Evolutionary conservation across 257 asterid species (phyloP).

Genomic region (Phtheirospermum japonicum): DNA sequence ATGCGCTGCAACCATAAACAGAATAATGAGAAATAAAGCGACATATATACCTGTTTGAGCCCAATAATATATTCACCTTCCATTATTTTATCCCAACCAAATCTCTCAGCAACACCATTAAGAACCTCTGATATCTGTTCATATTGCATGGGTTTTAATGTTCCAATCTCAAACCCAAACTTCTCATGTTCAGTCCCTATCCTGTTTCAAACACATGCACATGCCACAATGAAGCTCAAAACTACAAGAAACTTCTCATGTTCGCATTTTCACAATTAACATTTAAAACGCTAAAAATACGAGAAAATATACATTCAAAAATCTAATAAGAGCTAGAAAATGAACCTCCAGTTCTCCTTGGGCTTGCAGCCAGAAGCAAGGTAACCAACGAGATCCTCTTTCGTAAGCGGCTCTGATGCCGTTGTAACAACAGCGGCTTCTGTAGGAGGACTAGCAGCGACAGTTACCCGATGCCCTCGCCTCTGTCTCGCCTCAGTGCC

Average conservation of each 20-base stretch:
- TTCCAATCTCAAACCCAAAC: conserved; percentile 82
- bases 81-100: conserved; percentile 97
- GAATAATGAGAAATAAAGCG: conserved; percentile 1
- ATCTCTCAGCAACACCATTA: conserved; percentile 83
- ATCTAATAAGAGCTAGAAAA: conserved; percentile 44
- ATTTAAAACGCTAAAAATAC: too few species aligned
- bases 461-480: conserved; percentile 46
- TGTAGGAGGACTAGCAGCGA: conserved; percentile 97
- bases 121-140: conserved; percentile 88
- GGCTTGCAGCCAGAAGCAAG: conserved; percentile 98
- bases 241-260: too few species aligned
- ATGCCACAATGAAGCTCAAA: background rate
- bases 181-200: conserved; percentile 99
- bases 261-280: too few species aligned
- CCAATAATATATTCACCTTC: conserved; percentile 91
- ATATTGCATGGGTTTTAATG: conserved; percentile 81
- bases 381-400: conserved; percentile 77
- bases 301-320: conserved; percentile 29
- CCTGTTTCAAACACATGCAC: conserved; percentile 42
- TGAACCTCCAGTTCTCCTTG: conserved; percentile 95
- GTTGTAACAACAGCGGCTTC: conserved; percentile 82
- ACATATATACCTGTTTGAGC: conserved; percentile 81
- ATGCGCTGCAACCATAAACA: background rate
- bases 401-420: conserved; percentile 89
- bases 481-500: conserved; percentile 32